Evolutionary conservation across 163 green algal species (phyloP).

Genomic region (Volvox carteri): DNA sequence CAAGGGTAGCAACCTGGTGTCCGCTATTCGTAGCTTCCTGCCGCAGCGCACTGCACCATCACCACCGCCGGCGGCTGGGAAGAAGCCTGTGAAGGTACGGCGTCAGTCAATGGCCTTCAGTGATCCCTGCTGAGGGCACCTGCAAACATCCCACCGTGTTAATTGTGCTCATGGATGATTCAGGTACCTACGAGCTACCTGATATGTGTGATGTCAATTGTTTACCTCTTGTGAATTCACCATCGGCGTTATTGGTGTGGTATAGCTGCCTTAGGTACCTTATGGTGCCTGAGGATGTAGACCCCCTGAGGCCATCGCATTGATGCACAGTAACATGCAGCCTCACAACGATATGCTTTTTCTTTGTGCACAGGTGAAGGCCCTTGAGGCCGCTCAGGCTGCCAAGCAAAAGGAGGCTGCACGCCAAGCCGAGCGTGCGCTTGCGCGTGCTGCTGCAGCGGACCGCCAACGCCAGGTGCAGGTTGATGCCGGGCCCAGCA

Average conservation of each 20-base stretch:
- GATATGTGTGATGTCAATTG: too few species aligned
- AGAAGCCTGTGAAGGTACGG: constrained; percentile 64
- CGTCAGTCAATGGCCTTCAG: too few species aligned
- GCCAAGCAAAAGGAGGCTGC: constrained; percentile 68
- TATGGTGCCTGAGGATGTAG: too few species aligned
- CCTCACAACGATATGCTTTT: neutral
- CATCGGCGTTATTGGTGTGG: too few species aligned
- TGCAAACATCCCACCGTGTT: too few species aligned
- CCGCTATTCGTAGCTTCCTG: constrained; percentile 65
- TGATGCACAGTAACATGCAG: too few species aligned
- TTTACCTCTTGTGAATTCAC: too few species aligned
- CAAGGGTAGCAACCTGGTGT: constrained; percentile 65
- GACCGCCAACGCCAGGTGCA: constrained; percentile 27
- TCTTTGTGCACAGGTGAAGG: constrained; percentile 66
- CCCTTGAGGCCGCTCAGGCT: constrained; percentile 63
- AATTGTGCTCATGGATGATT: too few species aligned
- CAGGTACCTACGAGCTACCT: too few species aligned
- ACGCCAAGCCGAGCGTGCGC: constrained; percentile 40
- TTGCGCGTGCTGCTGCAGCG: constrained; percentile 23
- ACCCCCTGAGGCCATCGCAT: too few species aligned
- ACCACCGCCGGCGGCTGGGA: constrained; percentile 61
- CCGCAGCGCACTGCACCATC: constrained; percentile 56
- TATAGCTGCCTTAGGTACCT: too few species aligned
- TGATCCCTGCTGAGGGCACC: too few species aligned
- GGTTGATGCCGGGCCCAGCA: neutral